Percentiles rank a stretch among this genome's conserved stretches.
Evolutionary conservation across 1,139 yeast genomes (phyloP).

Genomic region (Nakaseomyces uthaithaninus): DNA sequence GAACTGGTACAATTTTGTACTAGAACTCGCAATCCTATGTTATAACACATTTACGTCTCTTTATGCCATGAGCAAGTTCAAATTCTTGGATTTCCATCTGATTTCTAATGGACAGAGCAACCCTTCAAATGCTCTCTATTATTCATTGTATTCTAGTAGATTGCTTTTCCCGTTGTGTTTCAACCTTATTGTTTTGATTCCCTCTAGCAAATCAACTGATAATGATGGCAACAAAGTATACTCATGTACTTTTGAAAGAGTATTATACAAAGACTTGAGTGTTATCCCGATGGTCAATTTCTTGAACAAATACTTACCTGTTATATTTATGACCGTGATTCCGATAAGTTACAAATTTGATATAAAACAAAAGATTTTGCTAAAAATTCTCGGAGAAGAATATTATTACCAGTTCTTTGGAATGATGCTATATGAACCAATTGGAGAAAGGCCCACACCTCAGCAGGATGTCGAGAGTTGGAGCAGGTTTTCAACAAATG

Average conservation of each 20-base stretch:
- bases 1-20: slow-evolving; percentile 19
- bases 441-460: slow-evolving; percentile 6
- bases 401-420: slow-evolving; percentile 31
- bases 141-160: slow-evolving; percentile 30
- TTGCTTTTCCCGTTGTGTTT: slow-evolving; percentile 30
- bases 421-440: slow-evolving; percentile 27
- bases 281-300: slow-evolving; percentile 25
- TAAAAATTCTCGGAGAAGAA: slow-evolving; percentile 29
- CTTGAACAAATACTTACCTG: slow-evolving; percentile 26
- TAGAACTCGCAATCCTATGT: slow-evolving; percentile 22
- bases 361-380: slow-evolving; percentile 24
- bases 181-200: slow-evolving; percentile 28
- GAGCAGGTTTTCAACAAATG: slow-evolving; percentile 8
- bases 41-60: slow-evolving; percentile 28
- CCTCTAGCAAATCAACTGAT: slow-evolving; percentile 12
- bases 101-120: slow-evolving; percentile 30
- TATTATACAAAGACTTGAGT: slow-evolving; percentile 24
- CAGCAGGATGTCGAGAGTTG: slow-evolving; percentile 10
- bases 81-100: slow-evolving; percentile 29
- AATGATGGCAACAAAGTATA: slow-evolving; percentile 8
- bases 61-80: slow-evolving; percentile 30
- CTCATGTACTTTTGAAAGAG: slow-evolving; percentile 21
- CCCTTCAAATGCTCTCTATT: slow-evolving; percentile 29
- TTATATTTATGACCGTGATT: slow-evolving; percentile 23
- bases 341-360: slow-evolving; percentile 26